Conservation (phyloP, 2,329 filamentous ascomycete species). For the Fusarium anthophilum region DNA sequence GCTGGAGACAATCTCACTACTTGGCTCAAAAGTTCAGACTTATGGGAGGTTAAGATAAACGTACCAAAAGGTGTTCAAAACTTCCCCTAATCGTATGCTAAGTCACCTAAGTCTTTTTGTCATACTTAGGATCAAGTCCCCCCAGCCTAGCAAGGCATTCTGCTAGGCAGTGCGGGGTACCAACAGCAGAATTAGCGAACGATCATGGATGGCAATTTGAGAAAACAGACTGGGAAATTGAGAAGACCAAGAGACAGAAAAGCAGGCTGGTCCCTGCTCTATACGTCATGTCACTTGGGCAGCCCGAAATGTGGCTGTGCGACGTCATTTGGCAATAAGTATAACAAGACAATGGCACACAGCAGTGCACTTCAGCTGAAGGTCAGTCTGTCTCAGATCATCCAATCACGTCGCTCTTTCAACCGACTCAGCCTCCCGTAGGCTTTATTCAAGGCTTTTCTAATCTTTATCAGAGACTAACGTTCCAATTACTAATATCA, state of each 20-base stretch:
- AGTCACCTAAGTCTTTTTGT: no score
- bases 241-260: no score
- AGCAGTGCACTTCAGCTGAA: background rate
- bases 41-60: no score
- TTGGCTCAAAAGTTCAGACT: no score
- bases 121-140: no score
- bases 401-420: background rate
- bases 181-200: background rate
- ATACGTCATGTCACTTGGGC: no score
- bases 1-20: no score
- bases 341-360: background rate
- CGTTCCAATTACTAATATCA: background rate
- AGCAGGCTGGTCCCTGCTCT: fast-evolving
- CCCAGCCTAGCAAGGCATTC: background rate
- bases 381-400: fast-evolving
- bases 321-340: background rate
- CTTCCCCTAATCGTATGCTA: no score
- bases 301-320: background rate
- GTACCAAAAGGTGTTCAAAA: no score
- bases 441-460: background rate
- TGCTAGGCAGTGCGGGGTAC: background rate
- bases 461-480: fast-evolving
- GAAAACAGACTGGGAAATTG: no score
- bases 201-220: fast-evolving
- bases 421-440: background rate